Evolutionary conservation across 345 rosid species (phyloP), one percentile per base, ranked within the genome.

Genomic region (Pseudoturritis turrita): DNA sequence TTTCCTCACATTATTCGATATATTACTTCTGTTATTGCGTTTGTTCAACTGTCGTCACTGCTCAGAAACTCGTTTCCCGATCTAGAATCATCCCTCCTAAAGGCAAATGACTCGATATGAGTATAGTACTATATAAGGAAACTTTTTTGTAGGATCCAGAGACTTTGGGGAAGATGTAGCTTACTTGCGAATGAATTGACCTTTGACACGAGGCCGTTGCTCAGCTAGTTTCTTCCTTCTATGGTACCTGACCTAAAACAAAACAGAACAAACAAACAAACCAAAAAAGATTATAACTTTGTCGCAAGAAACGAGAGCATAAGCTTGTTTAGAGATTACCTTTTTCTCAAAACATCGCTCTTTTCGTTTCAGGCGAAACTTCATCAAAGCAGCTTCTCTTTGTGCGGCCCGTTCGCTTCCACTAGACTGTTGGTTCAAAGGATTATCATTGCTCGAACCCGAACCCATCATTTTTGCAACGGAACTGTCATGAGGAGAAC

Each of bases 351-450:
- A 92, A 78, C 94, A 86, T 79, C 90, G 71, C 58, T 92, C 94
- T 79, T 86, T 92, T 37, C 96, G 86, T 78, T 92, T 89, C 77
- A 81, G 86, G 1, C 88, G 85, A 73, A 92, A 92, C 75, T 89
- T 89, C 63, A 68, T 66, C 58, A 88, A 77, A 60, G 89, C 92
- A 54, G 90, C 89, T 60, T 83, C 89, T 71, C 94, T 83, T 37
- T 71, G 83, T 26, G 88, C 77, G 12, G 67, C 68, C 14, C 84
- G 49, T 21, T 71, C 81, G 25, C 79, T 84, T 71, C 73, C 72
- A 58, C 82, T 82, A 37, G 85, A 86, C 73, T 78, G 85, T 77
- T 73, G 89, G 74, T 70, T 83, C 12, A 68, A 53, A 50, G 81
- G 77, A 52, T 77, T 53, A 39, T 61, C 74, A 56, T 74, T 76